Evolutionary conservation across 495 filamentous ascomycete species (phyloP).

Genomic region (Penicillium bialowiezense): DNA sequence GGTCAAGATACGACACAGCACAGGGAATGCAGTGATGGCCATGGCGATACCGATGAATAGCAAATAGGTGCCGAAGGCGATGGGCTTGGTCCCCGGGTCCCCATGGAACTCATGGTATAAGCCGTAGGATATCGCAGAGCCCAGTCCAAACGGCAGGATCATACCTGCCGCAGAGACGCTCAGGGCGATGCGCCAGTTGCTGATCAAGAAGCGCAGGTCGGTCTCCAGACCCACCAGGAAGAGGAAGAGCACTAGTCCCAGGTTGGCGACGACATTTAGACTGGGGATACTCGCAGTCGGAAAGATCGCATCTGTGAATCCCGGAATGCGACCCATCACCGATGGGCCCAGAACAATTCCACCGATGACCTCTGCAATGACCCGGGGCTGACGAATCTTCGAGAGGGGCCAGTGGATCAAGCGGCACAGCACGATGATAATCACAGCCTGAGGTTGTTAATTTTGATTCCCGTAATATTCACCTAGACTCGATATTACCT

Average conservation of each 20-base stretch:
- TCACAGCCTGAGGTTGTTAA: constrained; percentile 57
- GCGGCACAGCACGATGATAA: constrained; percentile 90
- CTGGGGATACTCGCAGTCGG: constrained; percentile 69
- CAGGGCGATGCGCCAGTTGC: constrained; percentile 82
- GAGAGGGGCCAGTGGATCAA: constrained; percentile 81
- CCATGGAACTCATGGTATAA: constrained; percentile 75
- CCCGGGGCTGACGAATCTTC: constrained; percentile 81
- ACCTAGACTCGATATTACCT: constrained; percentile 49
- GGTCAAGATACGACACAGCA: constrained; percentile 89
- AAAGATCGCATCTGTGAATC: constrained; percentile 77
- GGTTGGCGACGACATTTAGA: constrained; percentile 79
- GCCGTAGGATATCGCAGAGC: constrained; percentile 79
- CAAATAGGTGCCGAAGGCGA: constrained; percentile 78
- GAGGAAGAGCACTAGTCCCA: constrained; percentile 86
- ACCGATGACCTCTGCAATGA: constrained; percentile 94
- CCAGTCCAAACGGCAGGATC: constrained; percentile 69
- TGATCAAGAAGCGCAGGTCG: constrained; percentile 77
- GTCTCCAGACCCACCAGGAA: constrained; percentile 94
- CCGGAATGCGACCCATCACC: constrained; percentile 79
- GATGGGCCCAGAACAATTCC: constrained; percentile 89
- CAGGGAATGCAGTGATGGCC: constrained; percentile 94
- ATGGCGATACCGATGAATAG: constrained; percentile 95
- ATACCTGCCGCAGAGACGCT: constrained; percentile 85
- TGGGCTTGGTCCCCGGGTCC: constrained; percentile 58
- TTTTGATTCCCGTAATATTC: constrained; percentile 2